Conservation (phyloP, 768 basidiomycete genomes). For the Phallus indusiatus region DNA sequence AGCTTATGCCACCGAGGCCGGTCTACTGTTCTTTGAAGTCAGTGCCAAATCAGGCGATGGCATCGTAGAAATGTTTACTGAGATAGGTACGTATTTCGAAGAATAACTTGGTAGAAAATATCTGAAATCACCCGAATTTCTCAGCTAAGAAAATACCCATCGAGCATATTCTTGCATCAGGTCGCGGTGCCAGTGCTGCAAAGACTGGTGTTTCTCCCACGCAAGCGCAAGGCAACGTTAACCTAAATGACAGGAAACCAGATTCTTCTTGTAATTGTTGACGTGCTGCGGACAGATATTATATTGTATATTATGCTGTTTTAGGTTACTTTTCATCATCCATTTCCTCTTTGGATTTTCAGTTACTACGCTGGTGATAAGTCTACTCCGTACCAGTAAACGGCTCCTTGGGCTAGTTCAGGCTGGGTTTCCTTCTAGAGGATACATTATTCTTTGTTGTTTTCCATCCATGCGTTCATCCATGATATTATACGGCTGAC, state of each 20-base stretch:
- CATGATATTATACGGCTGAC: conserved; percentile 81
- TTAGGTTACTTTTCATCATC: not conserved
- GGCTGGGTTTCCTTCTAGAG: not conserved
- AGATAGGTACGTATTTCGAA: conserved; percentile 64
- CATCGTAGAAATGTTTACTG: conserved; percentile 93
- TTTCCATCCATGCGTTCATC: conserved; percentile 61
- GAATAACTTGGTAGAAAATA: not conserved
- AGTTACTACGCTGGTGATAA: not conserved
- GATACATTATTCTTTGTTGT: conserved; percentile 15
- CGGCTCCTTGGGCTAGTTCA: not conserved
- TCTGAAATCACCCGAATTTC: not conserved
- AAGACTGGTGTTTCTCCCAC: conserved; percentile 49
- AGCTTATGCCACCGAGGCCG: conserved; percentile 93
- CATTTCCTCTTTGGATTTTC: not conserved
- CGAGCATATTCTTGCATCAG: conserved; percentile 85
- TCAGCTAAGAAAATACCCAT: conserved; percentile 82
- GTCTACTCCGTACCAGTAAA: no score
- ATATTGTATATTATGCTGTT: conserved; percentile 7
- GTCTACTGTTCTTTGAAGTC: conserved; percentile 93
- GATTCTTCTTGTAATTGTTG: conserved; percentile 72
- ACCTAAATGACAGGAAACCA: conserved; percentile 65
- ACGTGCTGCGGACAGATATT: conserved; percentile 14
- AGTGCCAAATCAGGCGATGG: conserved; percentile 96
- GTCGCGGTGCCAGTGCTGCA: conserved; percentile 50
- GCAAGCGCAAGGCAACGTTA: conserved; percentile 52